Base-by-base conservation (phyloP, 371 early-diverging fungal species). In the Batrachochytrium dendrobatidis region DNA sequence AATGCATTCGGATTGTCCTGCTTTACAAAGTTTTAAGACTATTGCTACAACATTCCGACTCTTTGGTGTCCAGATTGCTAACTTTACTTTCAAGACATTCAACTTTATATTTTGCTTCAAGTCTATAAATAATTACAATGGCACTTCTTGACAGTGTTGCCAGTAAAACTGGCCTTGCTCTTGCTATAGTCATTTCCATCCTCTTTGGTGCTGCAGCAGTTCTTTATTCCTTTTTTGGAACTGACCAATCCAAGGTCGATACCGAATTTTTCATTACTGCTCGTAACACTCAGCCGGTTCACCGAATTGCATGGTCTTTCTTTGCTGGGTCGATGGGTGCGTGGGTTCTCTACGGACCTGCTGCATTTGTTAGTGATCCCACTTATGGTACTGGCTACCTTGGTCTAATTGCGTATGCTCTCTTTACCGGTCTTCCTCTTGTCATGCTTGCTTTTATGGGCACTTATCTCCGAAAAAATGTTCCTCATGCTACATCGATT, bases 341-440 rank as follows among this genome's bases (percentile, higher is more conserved):
- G 12, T 72, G 77, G 77, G 46, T 12, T 26, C 3, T 45, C 30
- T 54, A 62, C 44, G 56, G 56, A 6, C 55, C 61, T 20, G 64
- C 64, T 1, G 34, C 65, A 44, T 48, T 69, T 18, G 67, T 66
- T 18, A 55, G 60, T 2, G 69, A 71, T 22, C 62, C 78, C 12
- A 65, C 59, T 12, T 74, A 62, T 55, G 53, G 54, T 32, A 73
- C 73, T 22, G 84, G 84, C 31, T 70, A 70, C 26, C 56, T 83
- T 32, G 83, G 82, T 7, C 60, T 84, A 12, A 63, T 74, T 43
- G 67, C 65, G 20, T 82, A 83, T 56, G 52, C 84, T 10, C 10
- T 84, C 48, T 68, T 76, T 43, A 69, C 73, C 25, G 84, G 82
- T 32, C 28, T 81, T 6, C 84, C 84, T 17, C 62, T 82, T 28